A percentile compares a stretch with the other conserved stretches of the same genome.
phyloP scores from a whole-genome alignment of 208 protist species.

The Leishmania amazonensis region DNA sequence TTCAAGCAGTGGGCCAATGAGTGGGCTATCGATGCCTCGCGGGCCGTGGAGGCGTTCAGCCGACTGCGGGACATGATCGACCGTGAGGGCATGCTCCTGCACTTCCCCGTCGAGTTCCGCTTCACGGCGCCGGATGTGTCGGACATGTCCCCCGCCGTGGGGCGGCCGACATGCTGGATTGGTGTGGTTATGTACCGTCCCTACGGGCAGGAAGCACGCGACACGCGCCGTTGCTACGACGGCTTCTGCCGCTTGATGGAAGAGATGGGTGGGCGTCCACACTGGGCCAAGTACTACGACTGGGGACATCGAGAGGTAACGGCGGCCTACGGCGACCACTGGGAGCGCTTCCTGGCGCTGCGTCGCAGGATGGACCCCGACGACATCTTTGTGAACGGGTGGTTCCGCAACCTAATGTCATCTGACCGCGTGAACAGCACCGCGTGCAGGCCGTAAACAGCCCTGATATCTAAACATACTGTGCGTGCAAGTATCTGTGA shows the following conservation, averaged over 20 bases:
- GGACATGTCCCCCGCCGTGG: conserved; percentile 61
- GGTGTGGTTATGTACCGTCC: conserved; percentile 89
- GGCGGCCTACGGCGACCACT: conserved; percentile 54
- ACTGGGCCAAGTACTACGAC: conserved; percentile 86
- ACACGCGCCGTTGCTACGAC: conserved; percentile 69
- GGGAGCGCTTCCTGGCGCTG: conserved; percentile 62
- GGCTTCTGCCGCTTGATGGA: conserved; percentile 61
- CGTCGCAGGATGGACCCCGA: conserved; percentile 59
- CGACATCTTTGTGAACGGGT: conserved; percentile 69
- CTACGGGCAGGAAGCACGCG: conserved; percentile 43
- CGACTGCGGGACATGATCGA: conserved; percentile 59
- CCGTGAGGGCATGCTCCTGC: conserved; percentile 48
- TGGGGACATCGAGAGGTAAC: conserved; percentile 47
- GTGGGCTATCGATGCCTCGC: conserved; percentile 64
- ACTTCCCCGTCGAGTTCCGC: conserved; percentile 89
- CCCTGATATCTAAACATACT: not conserved
- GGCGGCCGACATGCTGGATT: conserved; percentile 77
- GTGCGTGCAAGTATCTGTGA: not conserved
- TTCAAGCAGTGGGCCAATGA: conserved; percentile 85
- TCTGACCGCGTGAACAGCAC: conserved; percentile 40
- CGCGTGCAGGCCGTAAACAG: not conserved
- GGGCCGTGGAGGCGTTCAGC: conserved; percentile 49
- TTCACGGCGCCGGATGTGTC: conserved; percentile 61
- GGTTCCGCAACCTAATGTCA: conserved; percentile 59
- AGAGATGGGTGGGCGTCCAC: conserved; percentile 66